phyloP scores from a whole-genome alignment of 2,329 filamentous ascomycete genomes.

The Fusarium guadeloupense region DNA sequence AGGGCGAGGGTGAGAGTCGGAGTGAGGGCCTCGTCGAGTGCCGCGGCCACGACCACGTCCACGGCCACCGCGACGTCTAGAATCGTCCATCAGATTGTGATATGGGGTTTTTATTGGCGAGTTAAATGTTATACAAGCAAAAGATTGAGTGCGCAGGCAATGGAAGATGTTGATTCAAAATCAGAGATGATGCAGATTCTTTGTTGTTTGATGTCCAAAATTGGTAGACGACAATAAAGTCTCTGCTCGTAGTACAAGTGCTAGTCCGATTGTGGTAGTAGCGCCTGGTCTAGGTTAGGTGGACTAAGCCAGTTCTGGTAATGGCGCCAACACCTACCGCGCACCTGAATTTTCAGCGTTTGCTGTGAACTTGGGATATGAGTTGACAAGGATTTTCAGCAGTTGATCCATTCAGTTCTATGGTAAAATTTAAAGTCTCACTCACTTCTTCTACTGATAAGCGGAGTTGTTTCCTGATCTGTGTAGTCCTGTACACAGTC shows the following conservation, averaged over 20 bases:
- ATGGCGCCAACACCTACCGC: no score
- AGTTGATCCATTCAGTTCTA: no score
- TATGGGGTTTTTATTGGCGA: neutral
- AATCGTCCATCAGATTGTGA: slow-evolving; percentile 14
- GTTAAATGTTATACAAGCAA: neutral
- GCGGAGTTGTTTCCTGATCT: no score
- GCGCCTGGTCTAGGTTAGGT: neutral
- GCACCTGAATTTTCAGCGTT: no score
- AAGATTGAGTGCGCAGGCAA: neutral
- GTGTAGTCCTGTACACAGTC: no score
- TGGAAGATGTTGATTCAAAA: slow-evolving; percentile 3
- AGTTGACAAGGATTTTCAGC: no score
- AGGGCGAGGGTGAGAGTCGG: neutral
- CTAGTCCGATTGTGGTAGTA: neutral
- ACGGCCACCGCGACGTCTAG: slow-evolving; percentile 17
- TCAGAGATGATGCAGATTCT: slow-evolving; percentile 20
- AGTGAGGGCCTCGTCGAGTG: slow-evolving; percentile 10
- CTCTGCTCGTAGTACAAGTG: slow-evolving; percentile 12
- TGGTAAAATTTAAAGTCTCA: no score
- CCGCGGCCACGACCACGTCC: slow-evolving; percentile 17
- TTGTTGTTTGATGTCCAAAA: neutral
- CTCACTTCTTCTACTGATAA: no score
- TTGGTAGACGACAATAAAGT: slow-evolving; percentile 25
- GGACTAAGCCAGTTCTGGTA: neutral
- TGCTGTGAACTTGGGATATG: no score